Conservation (phyloP, 23 red algal genomes). For the Pyropia haitanensis region DNA sequence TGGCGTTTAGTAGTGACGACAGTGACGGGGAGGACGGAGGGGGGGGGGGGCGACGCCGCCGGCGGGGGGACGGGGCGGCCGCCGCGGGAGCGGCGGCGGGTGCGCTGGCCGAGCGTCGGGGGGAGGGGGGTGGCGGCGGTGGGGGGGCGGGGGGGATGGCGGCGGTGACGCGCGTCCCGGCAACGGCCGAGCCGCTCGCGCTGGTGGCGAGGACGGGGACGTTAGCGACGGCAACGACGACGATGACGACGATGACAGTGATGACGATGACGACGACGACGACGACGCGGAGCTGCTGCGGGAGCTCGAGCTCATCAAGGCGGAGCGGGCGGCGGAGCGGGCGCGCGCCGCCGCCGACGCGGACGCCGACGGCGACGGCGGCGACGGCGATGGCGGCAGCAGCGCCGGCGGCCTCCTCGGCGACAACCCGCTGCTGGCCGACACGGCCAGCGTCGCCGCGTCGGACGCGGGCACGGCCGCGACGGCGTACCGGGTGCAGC, state of each 20-base stretch:
- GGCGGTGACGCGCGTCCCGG: background rate
- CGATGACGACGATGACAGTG: constrained; percentile 26
- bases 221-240: background rate
- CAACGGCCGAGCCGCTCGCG: background rate
- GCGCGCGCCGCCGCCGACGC: constrained; percentile 48
- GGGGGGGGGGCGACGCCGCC: background rate
- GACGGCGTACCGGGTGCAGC: constrained; percentile 38
- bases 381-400: constrained; percentile 14
- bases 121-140: background rate
- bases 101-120: background rate
- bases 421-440: constrained; percentile 51
- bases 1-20: constrained; percentile 11
- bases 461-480: constrained; percentile 24
- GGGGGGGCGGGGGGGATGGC: background rate
- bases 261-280: constrained; percentile 33
- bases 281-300: constrained; percentile 64
- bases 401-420: background rate
- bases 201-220: background rate
- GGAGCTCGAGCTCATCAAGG: constrained; percentile 68
- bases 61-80: background rate
- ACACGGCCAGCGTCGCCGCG: constrained; percentile 36
- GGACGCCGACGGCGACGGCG: constrained; percentile 18
- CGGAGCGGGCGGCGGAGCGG: constrained; percentile 51
- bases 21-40: background rate
- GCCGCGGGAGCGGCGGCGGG: background rate